phyloP scores from a whole-genome alignment of 179 eudicot species.

The Gypsophila paniculata region DNA sequence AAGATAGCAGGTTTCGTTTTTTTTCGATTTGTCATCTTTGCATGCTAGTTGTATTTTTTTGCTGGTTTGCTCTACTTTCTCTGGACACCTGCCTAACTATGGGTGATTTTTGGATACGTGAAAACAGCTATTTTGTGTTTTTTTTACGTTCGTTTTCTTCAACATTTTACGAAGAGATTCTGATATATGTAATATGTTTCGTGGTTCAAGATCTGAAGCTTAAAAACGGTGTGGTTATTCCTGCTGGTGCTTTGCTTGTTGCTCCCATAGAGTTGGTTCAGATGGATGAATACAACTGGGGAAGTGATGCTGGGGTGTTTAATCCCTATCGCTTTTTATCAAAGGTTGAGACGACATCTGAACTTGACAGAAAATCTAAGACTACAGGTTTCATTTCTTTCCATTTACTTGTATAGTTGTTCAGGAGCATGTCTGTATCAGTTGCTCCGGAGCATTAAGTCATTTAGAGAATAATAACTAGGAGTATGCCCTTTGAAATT shows the following conservation, averaged over 20 bases:
- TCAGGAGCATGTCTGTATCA: no score
- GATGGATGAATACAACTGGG: slow-evolving; percentile 46
- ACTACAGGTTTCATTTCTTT: slow-evolving; percentile 29
- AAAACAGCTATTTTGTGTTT: not conserved
- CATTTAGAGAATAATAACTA: no score
- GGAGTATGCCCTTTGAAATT: not conserved
- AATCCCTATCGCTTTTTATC: slow-evolving; percentile 53
- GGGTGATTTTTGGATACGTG: not conserved
- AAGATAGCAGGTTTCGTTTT: not conserved
- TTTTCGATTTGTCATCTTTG: not conserved
- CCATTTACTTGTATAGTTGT: not conserved
- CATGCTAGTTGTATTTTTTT: not conserved
- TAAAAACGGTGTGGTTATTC: slow-evolving; percentile 40
- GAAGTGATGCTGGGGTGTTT: slow-evolving; percentile 48
- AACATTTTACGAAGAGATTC: not conserved
- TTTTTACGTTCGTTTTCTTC: no score
- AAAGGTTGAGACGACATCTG: slow-evolving; percentile 30
- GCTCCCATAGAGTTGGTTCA: slow-evolving; percentile 55
- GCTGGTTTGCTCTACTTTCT: not conserved
- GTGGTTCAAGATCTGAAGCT: slow-evolving; percentile 40
- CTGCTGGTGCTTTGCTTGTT: slow-evolving; percentile 53
- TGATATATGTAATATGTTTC: not conserved
- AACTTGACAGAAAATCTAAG: slow-evolving; percentile 16
- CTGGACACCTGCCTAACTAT: not conserved
- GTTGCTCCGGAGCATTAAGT: no score